Conservation (phyloP, 305 asterid genomes). For the Rubia tinctorum region DNA sequence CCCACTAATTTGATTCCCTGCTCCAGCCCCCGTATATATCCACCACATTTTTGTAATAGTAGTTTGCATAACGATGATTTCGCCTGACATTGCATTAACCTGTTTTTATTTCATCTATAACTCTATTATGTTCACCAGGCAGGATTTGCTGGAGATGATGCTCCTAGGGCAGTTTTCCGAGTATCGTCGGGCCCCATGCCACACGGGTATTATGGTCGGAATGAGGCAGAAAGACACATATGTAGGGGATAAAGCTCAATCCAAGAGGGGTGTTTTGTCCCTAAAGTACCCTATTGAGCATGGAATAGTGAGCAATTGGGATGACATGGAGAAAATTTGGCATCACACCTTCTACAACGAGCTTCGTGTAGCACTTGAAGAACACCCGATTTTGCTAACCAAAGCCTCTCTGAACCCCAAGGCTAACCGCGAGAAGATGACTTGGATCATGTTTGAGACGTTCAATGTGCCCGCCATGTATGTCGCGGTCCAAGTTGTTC, state of each 20-base stretch:
- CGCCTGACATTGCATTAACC: background rate
- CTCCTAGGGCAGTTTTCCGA: slow-evolving; percentile 56
- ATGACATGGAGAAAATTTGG: slow-evolving; percentile 61
- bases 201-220: slow-evolving; percentile 60
- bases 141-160: slow-evolving; percentile 62
- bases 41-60: background rate
- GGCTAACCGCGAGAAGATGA: slow-evolving; percentile 58
- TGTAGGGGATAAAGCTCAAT: slow-evolving; percentile 58
- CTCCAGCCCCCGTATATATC: too few species aligned
- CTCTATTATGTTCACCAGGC: slow-evolving; percentile 23
- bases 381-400: slow-evolving; percentile 53
- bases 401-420: slow-evolving; percentile 64
- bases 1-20: too few species aligned
- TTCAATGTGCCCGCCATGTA: slow-evolving; percentile 60
- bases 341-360: slow-evolving; percentile 53
- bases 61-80: background rate
- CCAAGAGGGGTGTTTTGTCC: slow-evolving; percentile 48
- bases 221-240: slow-evolving; percentile 57
- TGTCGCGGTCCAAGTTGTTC: slow-evolving; percentile 57
- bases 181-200: slow-evolving; percentile 55
- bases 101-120: background rate
- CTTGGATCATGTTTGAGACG: slow-evolving; percentile 53
- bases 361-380: slow-evolving; percentile 60
- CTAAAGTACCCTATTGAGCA: slow-evolving; percentile 57
- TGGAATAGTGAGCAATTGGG: slow-evolving; percentile 60